phyloP scores from a whole-genome alignment of 257 asterid genomes.

The Capsicum chinense region DNA sequence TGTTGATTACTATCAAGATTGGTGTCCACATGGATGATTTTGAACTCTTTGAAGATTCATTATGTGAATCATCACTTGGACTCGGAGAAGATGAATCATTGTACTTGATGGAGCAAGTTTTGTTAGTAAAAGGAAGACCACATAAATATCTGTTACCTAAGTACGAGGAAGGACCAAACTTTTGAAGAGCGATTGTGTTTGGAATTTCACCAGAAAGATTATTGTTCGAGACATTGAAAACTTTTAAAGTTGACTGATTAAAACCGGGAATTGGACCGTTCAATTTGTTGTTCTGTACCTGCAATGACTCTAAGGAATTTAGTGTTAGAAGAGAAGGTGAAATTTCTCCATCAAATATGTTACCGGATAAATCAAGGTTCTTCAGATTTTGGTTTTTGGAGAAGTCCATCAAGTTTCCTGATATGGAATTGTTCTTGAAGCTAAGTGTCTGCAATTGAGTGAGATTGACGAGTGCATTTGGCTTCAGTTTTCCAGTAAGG shows the following conservation, averaged over 20 bases:
- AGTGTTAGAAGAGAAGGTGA: conserved; percentile 52
- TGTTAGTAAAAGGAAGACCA: conserved; percentile 34
- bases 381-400: conserved; percentile 48
- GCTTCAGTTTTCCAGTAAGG: conserved; percentile 51
- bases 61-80: neutral
- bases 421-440: conserved; percentile 59
- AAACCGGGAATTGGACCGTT: conserved; percentile 55
- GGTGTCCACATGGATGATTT: conserved; percentile 2
- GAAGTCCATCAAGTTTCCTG: conserved; percentile 60
- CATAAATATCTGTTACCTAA: conserved; percentile 45
- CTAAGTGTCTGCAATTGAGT: conserved; percentile 55
- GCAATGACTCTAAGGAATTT: conserved; percentile 53
- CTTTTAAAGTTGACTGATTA: conserved; percentile 52
- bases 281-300: conserved; percentile 58
- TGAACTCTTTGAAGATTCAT: conserved; percentile 8
- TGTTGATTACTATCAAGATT: conserved; percentile 34
- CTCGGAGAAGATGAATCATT: neutral
- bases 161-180: conserved; percentile 44
- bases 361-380: conserved; percentile 55
- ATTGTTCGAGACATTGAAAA: conserved; percentile 62
- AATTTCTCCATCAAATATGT: conserved; percentile 54
- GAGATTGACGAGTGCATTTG: conserved; percentile 51
- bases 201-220: conserved; percentile 64
- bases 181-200: conserved; percentile 49
- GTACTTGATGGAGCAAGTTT: conserved; percentile 29